Base-by-base conservation (phyloP, 345 rosid species). In the Rhizophora apiculata region DNA sequence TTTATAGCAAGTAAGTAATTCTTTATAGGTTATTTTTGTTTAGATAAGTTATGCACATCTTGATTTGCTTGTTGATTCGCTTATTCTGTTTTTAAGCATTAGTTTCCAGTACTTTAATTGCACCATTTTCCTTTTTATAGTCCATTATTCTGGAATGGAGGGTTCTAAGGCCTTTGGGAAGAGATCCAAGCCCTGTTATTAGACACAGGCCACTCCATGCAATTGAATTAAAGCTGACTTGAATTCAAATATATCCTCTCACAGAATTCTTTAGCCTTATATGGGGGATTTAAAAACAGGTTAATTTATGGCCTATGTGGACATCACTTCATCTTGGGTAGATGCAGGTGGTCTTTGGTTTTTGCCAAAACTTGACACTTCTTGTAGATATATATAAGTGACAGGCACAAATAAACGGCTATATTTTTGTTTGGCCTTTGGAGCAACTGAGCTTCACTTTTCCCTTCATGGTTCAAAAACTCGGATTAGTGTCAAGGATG, bases 1-100 rank as follows among this genome's bases (percentile, higher is more conserved):
- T 72, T 76, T 46, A n/a, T 76, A 22, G 72, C 80, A 57, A 36
- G 76, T 71, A 62, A 64, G 74, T 19, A 34, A 30, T 30, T 37
- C 30, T 24, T 53, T 21, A 16, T 16, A 19, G 67, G 20, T 15
- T 61, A 9, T 10, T 16, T 72, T 61, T 22, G 10, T 48, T 20
- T 30, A 24, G 31, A 56, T 31, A 7, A 16, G 21, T 61, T 51
- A n/a, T 37, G 39, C 36, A 13, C 49, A 7, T 57, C 53, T 68
- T 43, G 9, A 10, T 20, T 5, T 39, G 20, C 11, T 49, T 37
- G 18, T 56, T 34, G 19, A 57, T 24, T 57, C 16, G 22, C 18
- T 24, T 55, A 7, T 55, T 55, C 60, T 55, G 60, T 22, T 55
- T 27, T 43, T 43, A 43, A 13, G 49, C 60, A 55, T 55, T 24